A percentile compares a stretch with the other conserved stretches of the same genome.
Evolutionary conservation across 2,329 filamentous ascomycete species (phyloP).

Genomic region (Xylariaceae sp.): DNA sequence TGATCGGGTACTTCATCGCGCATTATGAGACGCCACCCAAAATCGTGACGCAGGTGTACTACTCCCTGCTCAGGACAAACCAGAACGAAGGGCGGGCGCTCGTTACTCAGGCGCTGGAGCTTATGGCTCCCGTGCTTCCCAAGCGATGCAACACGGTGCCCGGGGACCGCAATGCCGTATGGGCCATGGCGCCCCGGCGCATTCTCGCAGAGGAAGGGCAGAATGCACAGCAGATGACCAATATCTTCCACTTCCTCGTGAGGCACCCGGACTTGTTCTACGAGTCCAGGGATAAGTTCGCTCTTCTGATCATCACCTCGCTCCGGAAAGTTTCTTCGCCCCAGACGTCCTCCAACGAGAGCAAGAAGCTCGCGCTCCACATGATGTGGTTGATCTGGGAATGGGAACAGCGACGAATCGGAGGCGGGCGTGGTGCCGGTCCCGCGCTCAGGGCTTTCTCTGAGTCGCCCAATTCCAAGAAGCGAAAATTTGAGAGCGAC

Average conservation of each 20-base stretch:
- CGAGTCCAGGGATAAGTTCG: slow-evolving; percentile 87
- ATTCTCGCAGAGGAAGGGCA: slow-evolving; percentile 92
- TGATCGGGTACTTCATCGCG: slow-evolving; percentile 96
- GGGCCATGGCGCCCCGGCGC: slow-evolving; percentile 84
- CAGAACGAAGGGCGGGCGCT: slow-evolving; percentile 90
- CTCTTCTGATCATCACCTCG: slow-evolving; percentile 80
- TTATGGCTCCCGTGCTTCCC: slow-evolving; percentile 89
- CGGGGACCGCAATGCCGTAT: slow-evolving; percentile 71
- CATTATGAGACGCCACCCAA: slow-evolving; percentile 95
- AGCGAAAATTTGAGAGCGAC: slow-evolving; percentile 70
- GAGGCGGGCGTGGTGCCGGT: slow-evolving; percentile 45
- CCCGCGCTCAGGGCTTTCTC: slow-evolving; percentile 41
- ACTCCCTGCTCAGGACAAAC: slow-evolving; percentile 83
- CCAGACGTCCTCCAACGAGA: slow-evolving; percentile 81
- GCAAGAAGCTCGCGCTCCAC: slow-evolving; percentile 83
- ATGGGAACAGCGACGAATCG: slow-evolving; percentile 81
- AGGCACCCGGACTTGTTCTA: slow-evolving; percentile 91
- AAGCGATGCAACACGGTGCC: slow-evolving; percentile 67
- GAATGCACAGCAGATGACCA: slow-evolving; percentile 91
- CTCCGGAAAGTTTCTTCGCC: slow-evolving; percentile 81
- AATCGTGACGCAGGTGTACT: slow-evolving; percentile 93
- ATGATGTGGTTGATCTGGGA: slow-evolving; percentile 86
- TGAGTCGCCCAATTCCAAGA: slow-evolving; percentile 67
- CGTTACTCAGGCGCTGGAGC: slow-evolving; percentile 88
- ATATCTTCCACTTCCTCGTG: slow-evolving; percentile 95